Conservation (phyloP, 441 rosid genomes). For the Gossypium aridum region DNA sequence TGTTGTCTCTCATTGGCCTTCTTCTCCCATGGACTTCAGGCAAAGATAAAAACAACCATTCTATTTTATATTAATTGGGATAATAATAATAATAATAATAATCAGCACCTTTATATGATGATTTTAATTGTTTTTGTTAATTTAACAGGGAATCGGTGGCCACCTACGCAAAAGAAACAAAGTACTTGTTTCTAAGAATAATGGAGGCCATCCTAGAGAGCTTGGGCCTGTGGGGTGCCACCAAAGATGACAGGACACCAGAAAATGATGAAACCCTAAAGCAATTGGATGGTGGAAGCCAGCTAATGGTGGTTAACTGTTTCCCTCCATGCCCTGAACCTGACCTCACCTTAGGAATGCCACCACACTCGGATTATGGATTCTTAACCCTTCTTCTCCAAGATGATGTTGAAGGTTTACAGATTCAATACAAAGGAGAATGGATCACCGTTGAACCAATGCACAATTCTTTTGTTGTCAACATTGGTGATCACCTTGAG, state of each 20-base stretch:
- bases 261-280: slow-evolving; percentile 28
- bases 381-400: slow-evolving; percentile 84
- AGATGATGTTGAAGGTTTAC: slow-evolving; percentile 71
- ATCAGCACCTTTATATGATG: not conserved
- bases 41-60: slow-evolving; percentile 6
- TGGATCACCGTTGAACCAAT: slow-evolving; percentile 80
- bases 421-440: slow-evolving; percentile 39
- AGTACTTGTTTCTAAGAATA: slow-evolving; percentile 38
- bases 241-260: not conserved
- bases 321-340: slow-evolving; percentile 90
- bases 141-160: slow-evolving; percentile 49
- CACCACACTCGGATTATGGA: slow-evolving; percentile 89
- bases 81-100: not conserved
- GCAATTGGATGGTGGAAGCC: slow-evolving; percentile 62
- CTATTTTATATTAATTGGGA: not conserved
- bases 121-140: not conserved
- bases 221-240: slow-evolving; percentile 23
- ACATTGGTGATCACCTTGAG: slow-evolving; percentile 94
- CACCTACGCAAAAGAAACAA: slow-evolving; percentile 58
- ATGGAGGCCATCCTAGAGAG: slow-evolving; percentile 67
- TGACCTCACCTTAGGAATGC: slow-evolving; percentile 76
- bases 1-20: slow-evolving; percentile 67
- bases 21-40: slow-evolving; percentile 73
- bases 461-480: slow-evolving; percentile 62
- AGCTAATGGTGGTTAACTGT: slow-evolving; percentile 60